Conservation (phyloP, 2,329 filamentous ascomycete species). For the Neopestalotiopsis clavispora region DNA sequence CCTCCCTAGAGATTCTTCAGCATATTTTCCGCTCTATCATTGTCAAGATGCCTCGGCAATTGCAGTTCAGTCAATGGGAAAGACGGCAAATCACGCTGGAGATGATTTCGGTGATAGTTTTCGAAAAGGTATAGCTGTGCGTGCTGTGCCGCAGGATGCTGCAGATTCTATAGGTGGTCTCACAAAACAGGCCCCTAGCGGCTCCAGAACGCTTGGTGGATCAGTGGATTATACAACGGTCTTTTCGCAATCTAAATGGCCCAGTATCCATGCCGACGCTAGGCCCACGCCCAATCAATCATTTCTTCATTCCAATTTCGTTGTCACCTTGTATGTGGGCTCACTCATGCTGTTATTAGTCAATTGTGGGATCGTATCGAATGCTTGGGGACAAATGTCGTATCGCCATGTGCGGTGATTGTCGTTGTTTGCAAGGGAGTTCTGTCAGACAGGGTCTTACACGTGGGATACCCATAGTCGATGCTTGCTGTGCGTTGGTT, state of each 20-base stretch:
- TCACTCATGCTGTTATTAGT: neutral
- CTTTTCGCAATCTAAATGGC: neutral
- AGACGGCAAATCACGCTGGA: too few species aligned
- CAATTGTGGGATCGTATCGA: neutral
- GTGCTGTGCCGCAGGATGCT: neutral
- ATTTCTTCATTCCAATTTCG: neutral
- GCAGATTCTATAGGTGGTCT: neutral
- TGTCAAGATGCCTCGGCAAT: neutral
- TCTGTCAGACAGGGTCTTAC: neutral
- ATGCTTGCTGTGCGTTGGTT: neutral
- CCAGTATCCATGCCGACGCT: neutral
- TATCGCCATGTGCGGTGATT: neutral
- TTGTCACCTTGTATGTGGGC: neutral
- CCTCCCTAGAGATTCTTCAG: neutral
- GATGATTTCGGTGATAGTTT: neutral
- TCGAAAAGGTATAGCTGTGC: neutral
- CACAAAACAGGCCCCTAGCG: neutral
- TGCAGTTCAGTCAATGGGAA: too few species aligned
- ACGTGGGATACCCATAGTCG: neutral
- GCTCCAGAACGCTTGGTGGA: neutral
- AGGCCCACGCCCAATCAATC: neutral
- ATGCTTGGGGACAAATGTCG: neutral
- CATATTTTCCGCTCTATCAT: neutral
- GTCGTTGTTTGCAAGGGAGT: neutral
- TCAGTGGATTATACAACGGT: neutral